These are phyloP conservation scores for Kwoniella shandongensis DNA, from an alignment of 768 basidiomycete species.

Conservation along the genomic window DNA sequence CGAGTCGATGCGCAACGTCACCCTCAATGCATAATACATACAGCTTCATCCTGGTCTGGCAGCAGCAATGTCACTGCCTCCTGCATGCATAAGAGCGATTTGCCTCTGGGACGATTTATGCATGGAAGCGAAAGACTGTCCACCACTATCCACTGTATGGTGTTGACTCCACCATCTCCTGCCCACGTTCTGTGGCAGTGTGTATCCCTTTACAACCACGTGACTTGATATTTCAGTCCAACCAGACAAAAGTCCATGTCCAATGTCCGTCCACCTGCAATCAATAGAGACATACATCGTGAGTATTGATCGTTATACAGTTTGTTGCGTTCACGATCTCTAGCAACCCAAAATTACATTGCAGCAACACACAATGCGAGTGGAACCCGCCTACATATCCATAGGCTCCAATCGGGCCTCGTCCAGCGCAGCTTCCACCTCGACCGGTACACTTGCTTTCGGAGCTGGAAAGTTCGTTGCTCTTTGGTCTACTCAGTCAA, in stretches of 20 bases:
- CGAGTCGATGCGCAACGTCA: too few species aligned
- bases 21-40: too few species aligned
- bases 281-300: too few species aligned
- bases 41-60: too few species aligned
- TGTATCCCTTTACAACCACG: not conserved
- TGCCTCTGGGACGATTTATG: too few species aligned
- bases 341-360: not conserved
- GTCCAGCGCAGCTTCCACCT: slow-evolving; percentile 43
- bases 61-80: too few species aligned
- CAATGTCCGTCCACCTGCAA: too few species aligned
- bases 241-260: slow-evolving; percentile 1
- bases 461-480: slow-evolving; percentile 63
- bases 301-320: too few species aligned
- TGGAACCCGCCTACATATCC: slow-evolving; percentile 42
- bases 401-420: slow-evolving; percentile 50
- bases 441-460: slow-evolving; percentile 59
- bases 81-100: too few species aligned
- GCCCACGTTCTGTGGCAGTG: slow-evolving; percentile 1
- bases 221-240: slow-evolving; percentile 8
- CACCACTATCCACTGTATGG: not conserved
- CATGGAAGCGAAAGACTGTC: not conserved
- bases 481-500: slow-evolving; percentile 57
- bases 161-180: not conserved
- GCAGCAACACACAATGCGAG: slow-evolving; percentile 10
- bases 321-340: too few species aligned